phyloP scores from a whole-genome alignment of 73 alveolate species.

The Stentor coeruleus region DNA sequence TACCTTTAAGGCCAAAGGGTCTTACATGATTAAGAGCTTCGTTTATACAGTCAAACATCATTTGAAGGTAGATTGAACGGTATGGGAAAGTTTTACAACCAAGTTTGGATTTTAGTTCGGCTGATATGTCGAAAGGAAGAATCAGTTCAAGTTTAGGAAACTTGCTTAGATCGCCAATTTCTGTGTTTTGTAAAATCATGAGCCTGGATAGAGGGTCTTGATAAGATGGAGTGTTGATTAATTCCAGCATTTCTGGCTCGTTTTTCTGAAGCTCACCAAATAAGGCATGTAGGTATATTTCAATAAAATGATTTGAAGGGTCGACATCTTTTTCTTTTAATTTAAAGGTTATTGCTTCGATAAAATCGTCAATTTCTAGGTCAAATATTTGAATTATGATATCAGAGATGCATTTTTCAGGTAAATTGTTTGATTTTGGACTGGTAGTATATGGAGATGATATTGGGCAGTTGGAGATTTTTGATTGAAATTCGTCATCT shows the following conservation, averaged over 20 bases:
- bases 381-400: no score
- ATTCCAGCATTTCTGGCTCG: neutral
- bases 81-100: neutral
- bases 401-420: no score
- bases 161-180: neutral
- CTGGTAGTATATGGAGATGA: no score
- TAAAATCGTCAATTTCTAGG: no score
- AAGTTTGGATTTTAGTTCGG: neutral
- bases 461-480: no score
- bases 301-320: neutral
- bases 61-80: constrained; percentile 23
- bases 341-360: no score
- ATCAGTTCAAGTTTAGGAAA: neutral
- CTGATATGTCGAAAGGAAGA: neutral
- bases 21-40: constrained; percentile 49
- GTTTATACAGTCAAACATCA: constrained; percentile 48
- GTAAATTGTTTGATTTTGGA: no score
- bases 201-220: neutral
- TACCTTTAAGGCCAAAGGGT: constrained; percentile 54
- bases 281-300: neutral
- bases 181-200: neutral
- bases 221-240: constrained; percentile 11
- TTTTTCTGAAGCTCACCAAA: neutral
- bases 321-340: no score
- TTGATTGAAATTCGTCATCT: no score